phyloP scores from a whole-genome alignment of 768 basidiomycete genomes.

The Tubosaeta brunneosetosa region DNA sequence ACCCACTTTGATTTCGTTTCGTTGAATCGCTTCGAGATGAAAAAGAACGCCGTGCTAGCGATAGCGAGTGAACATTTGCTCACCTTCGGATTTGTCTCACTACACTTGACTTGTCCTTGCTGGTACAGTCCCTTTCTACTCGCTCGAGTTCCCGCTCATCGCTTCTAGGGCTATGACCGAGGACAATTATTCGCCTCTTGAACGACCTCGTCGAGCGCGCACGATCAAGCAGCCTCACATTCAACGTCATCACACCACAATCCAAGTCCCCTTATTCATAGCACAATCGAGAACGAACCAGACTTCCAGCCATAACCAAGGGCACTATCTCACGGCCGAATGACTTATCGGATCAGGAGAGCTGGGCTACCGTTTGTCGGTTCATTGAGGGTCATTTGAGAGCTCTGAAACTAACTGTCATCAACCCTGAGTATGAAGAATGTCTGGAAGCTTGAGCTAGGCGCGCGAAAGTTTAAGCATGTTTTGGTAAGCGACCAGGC shows the following conservation, averaged over 20 bases:
- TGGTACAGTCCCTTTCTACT: conserved; percentile 39
- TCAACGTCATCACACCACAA: conserved; percentile 47
- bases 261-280: conserved; percentile 42
- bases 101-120: conserved; percentile 71
- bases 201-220: conserved; percentile 55
- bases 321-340: too few relatives aligned
- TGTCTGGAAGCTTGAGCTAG: too few relatives aligned
- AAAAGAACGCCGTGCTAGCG: conserved; percentile 87
- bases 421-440: too few relatives aligned
- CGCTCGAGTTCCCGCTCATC: background rate
- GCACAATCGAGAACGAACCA: conserved; percentile 35
- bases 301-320: conserved; percentile 28
- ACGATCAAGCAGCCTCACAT: conserved; percentile 51
- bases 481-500: too few relatives aligned
- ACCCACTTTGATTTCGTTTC: conserved; percentile 83
- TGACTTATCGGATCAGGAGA: too few relatives aligned
- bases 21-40: conserved; percentile 91
- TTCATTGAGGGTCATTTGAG: too few relatives aligned
- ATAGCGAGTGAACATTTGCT: conserved; percentile 80
- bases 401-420: too few relatives aligned
- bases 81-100: conserved; percentile 20
- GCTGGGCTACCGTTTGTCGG: too few relatives aligned
- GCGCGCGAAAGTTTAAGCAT: too few relatives aligned
- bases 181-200: conserved; percentile 78
- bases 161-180: conserved; percentile 76